Evolutionary conservation across 129 eudicot species (phyloP), one percentile per base, ranked within the genome.

Genomic region (Flaveria linearis): DNA sequence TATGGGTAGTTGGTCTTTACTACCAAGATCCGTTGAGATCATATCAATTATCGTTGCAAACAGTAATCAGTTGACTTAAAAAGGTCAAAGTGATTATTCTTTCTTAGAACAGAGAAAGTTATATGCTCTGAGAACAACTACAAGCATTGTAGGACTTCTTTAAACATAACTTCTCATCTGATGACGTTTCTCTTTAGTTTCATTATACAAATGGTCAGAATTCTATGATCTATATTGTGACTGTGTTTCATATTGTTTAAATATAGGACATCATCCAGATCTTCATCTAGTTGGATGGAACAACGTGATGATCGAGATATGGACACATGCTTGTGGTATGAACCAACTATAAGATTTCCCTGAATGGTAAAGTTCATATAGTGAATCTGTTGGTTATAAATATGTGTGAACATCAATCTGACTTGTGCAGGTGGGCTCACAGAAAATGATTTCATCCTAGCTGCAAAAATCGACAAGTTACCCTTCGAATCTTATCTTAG

Each of bases 201-300:
- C 22, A 57, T 14, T 52, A 30, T 9, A 52, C 4, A 71, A 30
- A n/a, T 53, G 65, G 12, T 33, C 20, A 12, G 42, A 69, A 33
- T 72, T 52, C 20, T 60, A 14, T 76, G 73, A 62, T 75, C 30
- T 28, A 49, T 76, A 33, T 78, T 28, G 25, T 23, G 57, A 11
- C 33, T 46, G 6, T 14, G 67, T 45, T 42, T 71, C 26, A 62
- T 50, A 65, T 63, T 74, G 45, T 81, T 64, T 17, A 60, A 52
- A 58, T 79, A 67, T 85, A 93, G 97, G 97, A 69, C 98, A 93
- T 84, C 98, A 93, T 82, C 98, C 98, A 8, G 91, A 93, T 91
- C 97, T 93, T 76, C 98, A 93, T 86, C 98, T 93, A 69, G 90
- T 86, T 52, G 93, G 93, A 43, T 93, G 98, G 98, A 93, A 93